Evolutionary conservation across 441 rosid genomes (phyloP), one percentile per base, ranked within the genome.

Genomic region (Daphne laureola): DNA sequence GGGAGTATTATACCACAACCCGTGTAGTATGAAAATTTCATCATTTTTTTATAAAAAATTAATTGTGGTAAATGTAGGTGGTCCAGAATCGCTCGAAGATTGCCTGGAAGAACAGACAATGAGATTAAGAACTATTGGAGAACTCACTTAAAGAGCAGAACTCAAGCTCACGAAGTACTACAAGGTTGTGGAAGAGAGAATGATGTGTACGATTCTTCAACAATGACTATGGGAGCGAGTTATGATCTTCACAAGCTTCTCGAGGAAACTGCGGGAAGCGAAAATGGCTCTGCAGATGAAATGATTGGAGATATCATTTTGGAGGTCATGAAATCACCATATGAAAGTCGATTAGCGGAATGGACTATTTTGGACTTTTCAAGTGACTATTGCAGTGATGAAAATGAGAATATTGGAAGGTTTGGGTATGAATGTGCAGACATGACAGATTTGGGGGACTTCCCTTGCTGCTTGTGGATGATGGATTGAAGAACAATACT

Each of bases 51-150:
- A n/a, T n/a, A n/a, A n/a, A n/a, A n/a, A n/a, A n/a, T n/a, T n/a
- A n/a, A n/a, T n/a, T n/a, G n/a, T n/a, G n/a, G 31, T 26, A 26
- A 4, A 1, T 42, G 31, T 53, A 81, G 90, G 67, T 86, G 92
- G 96, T 67, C 90, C 1, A 80, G 67, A 59, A 86, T 89, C 62
- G 95, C 92, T 12, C 66, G 77, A 56, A 76, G 71, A 42, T 70
- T 83, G 74, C 95, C 97, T 0, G 90, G 90, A 57, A 75, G 92
- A 76, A 89, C 92, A 0, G 95, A 89, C 54, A 83, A 86, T 43
- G 83, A 83, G 69, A 78, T 86, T 49, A 83, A 89, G 78, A 89
- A 86, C 70, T 89, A 78, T 27, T 83, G 90, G 88, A 86, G 85
- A 55, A 78, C 83, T 68, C 78, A 72, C 67, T 49, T 74, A 59